phyloP scores from a whole-genome alignment of 768 basidiomycete species.

The Mycena rosella region DNA sequence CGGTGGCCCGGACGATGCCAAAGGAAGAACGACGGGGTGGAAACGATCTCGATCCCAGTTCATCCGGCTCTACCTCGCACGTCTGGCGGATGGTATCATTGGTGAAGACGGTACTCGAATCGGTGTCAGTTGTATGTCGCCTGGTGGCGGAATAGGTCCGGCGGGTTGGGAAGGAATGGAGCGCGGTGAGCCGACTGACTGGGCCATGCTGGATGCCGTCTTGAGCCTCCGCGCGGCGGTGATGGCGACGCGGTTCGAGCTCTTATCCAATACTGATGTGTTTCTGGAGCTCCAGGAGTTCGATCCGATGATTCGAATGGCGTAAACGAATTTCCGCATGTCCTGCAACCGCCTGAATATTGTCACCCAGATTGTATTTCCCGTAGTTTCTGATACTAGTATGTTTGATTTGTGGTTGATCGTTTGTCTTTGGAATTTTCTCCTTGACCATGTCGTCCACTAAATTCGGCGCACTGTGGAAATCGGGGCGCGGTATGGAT shows the following conservation, averaged over 20 bases:
- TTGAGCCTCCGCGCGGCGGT: constrained; percentile 30
- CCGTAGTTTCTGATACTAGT: too few species aligned
- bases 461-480: too few species aligned
- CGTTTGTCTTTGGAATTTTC: too few species aligned
- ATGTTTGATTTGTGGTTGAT: too few species aligned
- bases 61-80: not conserved
- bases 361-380: too few species aligned
- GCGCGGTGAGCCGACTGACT: not conserved
- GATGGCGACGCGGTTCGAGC: constrained; percentile 30
- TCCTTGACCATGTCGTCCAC: too few species aligned
- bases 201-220: not conserved
- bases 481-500: too few species aligned
- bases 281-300: constrained; percentile 26
- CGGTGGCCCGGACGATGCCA: not conserved
- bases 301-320: constrained; percentile 34
- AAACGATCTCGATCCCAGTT: not conserved
- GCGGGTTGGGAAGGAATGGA: not conserved
- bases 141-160: not conserved
- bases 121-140: not conserved
- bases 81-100: not conserved
- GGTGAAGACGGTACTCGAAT: not conserved
- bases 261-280: constrained; percentile 29
- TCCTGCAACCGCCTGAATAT: too few species aligned
- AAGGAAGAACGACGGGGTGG: not conserved
- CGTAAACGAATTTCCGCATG: too few species aligned